phyloP scores from a whole-genome alignment of 768 basidiomycete genomes.

The Lanmaoa pseudosensibilis region DNA sequence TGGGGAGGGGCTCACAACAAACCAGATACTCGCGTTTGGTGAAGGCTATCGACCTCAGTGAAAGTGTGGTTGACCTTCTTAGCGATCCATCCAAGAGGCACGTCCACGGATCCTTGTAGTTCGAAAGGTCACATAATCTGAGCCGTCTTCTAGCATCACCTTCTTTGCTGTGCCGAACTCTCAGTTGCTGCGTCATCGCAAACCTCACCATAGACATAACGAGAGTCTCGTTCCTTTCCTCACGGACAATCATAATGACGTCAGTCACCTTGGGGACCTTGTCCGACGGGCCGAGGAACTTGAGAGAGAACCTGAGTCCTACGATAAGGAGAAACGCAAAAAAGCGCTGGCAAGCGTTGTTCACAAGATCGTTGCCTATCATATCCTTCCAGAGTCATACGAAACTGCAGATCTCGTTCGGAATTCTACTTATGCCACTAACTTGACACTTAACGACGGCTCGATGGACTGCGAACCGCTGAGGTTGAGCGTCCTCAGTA shows the following conservation, averaged over 20 bases:
- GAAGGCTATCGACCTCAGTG: conserved; percentile 16
- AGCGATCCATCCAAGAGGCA: conserved; percentile 13
- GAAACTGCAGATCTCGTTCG: conserved; percentile 42
- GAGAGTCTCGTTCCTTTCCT: not conserved
- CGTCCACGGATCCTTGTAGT: not conserved
- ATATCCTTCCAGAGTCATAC: conserved; percentile 39
- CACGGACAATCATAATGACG: not conserved
- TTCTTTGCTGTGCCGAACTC: conserved; percentile 15
- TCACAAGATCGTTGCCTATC: conserved; percentile 49
- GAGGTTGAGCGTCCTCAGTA: conserved; percentile 42
- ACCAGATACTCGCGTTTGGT: conserved; percentile 14
- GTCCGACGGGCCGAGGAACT: conserved; percentile 34
- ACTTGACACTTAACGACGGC: conserved; percentile 42
- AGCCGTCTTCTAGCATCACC: conserved; percentile 3
- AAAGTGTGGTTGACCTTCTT: conserved; percentile 12
- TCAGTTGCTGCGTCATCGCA: not conserved
- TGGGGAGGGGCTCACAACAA: not conserved
- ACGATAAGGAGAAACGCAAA: conserved; percentile 48
- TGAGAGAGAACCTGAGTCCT: conserved; percentile 42
- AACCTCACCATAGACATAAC: not conserved
- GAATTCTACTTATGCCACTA: conserved; percentile 56
- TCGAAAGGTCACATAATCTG: not conserved
- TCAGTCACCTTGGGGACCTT: conserved; percentile 6
- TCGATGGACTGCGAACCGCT: conserved; percentile 45
- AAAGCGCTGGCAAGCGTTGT: conserved; percentile 57